These are phyloP conservation scores for Kluyveromyces marxianus DNA, from an alignment of 1,139 yeast species.

Conservation along the genomic window DNA sequence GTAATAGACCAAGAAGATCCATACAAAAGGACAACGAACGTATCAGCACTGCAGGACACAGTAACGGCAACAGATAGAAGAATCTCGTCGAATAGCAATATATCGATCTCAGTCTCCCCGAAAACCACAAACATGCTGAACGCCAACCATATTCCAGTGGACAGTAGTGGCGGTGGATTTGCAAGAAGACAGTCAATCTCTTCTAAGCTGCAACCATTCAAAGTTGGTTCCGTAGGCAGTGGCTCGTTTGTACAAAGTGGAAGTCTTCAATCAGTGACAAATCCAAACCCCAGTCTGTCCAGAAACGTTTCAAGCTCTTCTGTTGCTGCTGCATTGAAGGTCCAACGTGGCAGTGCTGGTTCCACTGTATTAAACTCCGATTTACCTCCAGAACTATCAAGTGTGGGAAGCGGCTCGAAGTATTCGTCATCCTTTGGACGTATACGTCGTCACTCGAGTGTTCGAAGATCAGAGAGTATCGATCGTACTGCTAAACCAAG, in stretches of 20 bases:
- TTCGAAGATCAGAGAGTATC: slow-evolving; percentile 29
- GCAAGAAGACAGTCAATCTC: slow-evolving; percentile 20
- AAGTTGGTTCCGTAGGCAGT: slow-evolving; percentile 52
- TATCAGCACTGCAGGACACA: not conserved
- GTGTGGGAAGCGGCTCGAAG: slow-evolving; percentile 33
- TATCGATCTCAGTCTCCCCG: slow-evolving; percentile 27
- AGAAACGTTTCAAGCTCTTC: slow-evolving; percentile 36
- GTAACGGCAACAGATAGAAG: slow-evolving; percentile 9
- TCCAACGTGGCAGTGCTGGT: slow-evolving; percentile 29
- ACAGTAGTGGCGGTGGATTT: not conserved
- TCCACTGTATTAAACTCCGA: slow-evolving; percentile 16
- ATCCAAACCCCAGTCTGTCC: slow-evolving; percentile 16
- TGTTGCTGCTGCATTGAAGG: slow-evolving; percentile 28
- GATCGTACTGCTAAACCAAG: slow-evolving; percentile 17
- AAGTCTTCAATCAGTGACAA: slow-evolving; percentile 21
- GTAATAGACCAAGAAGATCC: slow-evolving; percentile 41
- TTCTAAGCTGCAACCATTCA: slow-evolving; percentile 47
- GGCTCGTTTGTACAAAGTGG: slow-evolving; percentile 32
- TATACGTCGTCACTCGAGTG: slow-evolving; percentile 33
- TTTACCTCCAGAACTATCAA: slow-evolving; percentile 24
- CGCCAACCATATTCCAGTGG: slow-evolving; percentile 8
- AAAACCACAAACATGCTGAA: slow-evolving; percentile 15
- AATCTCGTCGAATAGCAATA: slow-evolving; percentile 11
- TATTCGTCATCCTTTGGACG: slow-evolving; percentile 35
- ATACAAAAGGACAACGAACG: slow-evolving; percentile 4